A percentile compares a stretch with the other conserved stretches of the same genome.
phyloP scores from a whole-genome alignment of 2,329 filamentous ascomycete species.

The Myotisia sp. region DNA sequence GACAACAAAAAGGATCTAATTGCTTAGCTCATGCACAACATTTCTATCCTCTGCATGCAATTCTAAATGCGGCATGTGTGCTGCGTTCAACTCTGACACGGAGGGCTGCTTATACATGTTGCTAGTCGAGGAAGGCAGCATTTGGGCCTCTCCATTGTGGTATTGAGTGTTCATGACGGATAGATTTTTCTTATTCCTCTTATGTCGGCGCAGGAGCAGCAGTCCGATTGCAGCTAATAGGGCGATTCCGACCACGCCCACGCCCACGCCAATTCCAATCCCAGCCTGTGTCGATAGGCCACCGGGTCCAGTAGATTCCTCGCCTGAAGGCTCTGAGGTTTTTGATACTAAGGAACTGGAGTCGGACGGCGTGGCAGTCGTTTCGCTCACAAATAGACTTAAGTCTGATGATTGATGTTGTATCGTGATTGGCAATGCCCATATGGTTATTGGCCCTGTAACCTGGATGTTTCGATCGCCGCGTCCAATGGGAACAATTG shows the following conservation, averaged over 20 bases:
- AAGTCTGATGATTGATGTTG: conserved; percentile 9
- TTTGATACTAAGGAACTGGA: background rate
- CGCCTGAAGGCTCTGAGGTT: conserved; percentile 1
- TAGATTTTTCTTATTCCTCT: background rate
- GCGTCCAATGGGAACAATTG: conserved; percentile 8
- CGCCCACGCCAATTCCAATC: conserved; percentile 4
- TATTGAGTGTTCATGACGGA: too few relatives aligned
- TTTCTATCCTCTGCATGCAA: too few relatives aligned
- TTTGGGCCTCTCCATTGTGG: too few relatives aligned
- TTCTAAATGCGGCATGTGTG: too few relatives aligned
- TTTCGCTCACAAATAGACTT: conserved; percentile 8
- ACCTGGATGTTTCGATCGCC: conserved; percentile 11
- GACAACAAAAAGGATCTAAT: too few relatives aligned
- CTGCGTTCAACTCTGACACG: too few relatives aligned
- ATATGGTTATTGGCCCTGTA: conserved; percentile 17
- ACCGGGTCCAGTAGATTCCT: background rate
- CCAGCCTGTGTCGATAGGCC: conserved; percentile 6
- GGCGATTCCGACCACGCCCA: conserved; percentile 1
- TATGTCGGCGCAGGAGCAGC: background rate
- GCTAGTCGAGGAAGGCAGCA: too few relatives aligned
- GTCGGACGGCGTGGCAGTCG: background rate
- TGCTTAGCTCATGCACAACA: too few relatives aligned
- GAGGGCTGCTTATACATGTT: too few relatives aligned
- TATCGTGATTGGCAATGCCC: conserved; percentile 15
- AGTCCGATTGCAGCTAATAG: background rate